Conservation (phyloP, 1,284 basidiomycete genomes). For the Ustilago hordei region DNA sequence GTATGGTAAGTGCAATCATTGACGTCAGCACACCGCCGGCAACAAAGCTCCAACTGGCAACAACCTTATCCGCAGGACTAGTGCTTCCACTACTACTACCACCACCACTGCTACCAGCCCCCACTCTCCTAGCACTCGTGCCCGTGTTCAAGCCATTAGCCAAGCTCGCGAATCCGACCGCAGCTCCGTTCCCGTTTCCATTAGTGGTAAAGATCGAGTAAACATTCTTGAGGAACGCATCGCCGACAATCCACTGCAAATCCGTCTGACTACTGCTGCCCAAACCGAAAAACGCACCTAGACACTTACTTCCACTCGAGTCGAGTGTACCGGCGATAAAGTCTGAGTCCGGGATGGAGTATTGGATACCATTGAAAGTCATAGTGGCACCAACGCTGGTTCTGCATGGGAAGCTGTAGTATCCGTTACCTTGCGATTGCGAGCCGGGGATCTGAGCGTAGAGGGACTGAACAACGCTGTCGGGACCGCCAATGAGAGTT, state of each 20-base stretch:
- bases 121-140: slow-evolving; percentile 43
- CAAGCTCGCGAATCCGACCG: slow-evolving; percentile 60
- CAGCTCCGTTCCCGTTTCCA: slow-evolving; percentile 14
- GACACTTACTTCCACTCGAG: slow-evolving; percentile 34
- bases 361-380: slow-evolving; percentile 55
- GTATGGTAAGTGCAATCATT: slow-evolving; percentile 3
- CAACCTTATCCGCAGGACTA: slow-evolving; percentile 20
- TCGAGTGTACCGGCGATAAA: slow-evolving; percentile 45
- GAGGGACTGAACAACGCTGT: slow-evolving; percentile 41
- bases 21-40: slow-evolving; percentile 4
- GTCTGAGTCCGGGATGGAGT: slow-evolving; percentile 49
- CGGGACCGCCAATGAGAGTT: slow-evolving; percentile 63
- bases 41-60: neutral
- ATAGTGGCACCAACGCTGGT: slow-evolving; percentile 47
- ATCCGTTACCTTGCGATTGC: slow-evolving; percentile 43
- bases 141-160: slow-evolving; percentile 51
- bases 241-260: slow-evolving; percentile 64
- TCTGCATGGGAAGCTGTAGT: slow-evolving; percentile 63
- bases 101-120: slow-evolving; percentile 8
- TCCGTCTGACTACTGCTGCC: slow-evolving; percentile 31
- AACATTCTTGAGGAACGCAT: slow-evolving; percentile 63
- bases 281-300: slow-evolving; percentile 62
- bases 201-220: slow-evolving; percentile 57
- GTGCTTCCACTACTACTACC: slow-evolving; percentile 5
- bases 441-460: slow-evolving; percentile 59